Conservation (phyloP, 1,284 basidiomycete genomes). For the Microbotryum silenes-acaulis region DNA sequence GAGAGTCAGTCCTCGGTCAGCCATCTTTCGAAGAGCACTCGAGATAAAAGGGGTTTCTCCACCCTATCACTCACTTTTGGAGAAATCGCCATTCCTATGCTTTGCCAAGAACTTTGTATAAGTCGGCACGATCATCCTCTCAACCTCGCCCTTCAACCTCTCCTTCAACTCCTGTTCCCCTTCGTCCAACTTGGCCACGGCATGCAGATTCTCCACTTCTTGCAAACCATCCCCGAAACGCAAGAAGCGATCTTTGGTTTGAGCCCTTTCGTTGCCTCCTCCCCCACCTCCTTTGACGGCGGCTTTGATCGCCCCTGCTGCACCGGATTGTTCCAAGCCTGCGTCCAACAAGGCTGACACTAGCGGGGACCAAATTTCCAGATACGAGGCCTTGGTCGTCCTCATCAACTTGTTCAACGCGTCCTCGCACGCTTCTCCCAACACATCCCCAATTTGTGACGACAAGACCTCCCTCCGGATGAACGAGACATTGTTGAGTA, state of each 20-base stretch:
- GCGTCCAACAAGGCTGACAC: conserved; percentile 38
- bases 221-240: conserved; percentile 38
- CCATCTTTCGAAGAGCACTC: not conserved
- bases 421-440: conserved; percentile 34
- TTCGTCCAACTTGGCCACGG: conserved; percentile 32
- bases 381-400: conserved; percentile 33
- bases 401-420: conserved; percentile 37
- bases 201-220: conserved; percentile 36
- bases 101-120: conserved; percentile 33
- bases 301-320: conserved; percentile 33
- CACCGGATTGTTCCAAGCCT: conserved; percentile 31
- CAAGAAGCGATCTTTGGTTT: conserved; percentile 37
- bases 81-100: conserved; percentile 33
- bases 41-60: not conserved
- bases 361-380: conserved; percentile 38
- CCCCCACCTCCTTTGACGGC: conserved; percentile 22
- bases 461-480: conserved; percentile 35
- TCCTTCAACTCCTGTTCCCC: conserved; percentile 34
- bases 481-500: conserved; percentile 38
- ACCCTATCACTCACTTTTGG: conserved; percentile 22
- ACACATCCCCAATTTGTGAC: conserved; percentile 30
- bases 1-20: not conserved
- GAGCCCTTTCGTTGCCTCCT: conserved; percentile 32
- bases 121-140: conserved; percentile 38
- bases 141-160: conserved; percentile 36